A percentile compares a stretch with the other conserved stretches of the same genome.
These are phyloP conservation scores for Hyphopichia buzzinii DNA, from an alignment of 1,139 yeast species.

Conservation along the genomic window DNA sequence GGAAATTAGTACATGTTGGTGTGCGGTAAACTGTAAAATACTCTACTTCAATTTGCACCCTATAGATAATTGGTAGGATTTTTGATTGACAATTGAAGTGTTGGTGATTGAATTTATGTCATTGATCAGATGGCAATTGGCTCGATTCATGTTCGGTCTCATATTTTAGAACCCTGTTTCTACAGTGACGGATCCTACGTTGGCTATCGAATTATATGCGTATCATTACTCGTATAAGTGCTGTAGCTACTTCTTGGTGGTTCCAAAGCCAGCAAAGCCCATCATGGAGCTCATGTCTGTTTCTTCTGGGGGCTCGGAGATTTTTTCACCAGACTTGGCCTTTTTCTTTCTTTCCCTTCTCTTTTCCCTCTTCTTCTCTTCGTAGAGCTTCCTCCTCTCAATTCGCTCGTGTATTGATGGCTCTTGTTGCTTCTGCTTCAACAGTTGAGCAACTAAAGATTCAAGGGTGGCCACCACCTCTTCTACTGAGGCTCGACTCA, in stretches of 20 bases:
- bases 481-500: conserved; percentile 29
- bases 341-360: conserved; percentile 20
- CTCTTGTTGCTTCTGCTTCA: conserved; percentile 11
- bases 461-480: conserved; percentile 36
- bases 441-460: conserved; percentile 24
- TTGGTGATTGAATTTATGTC: too few relatives aligned
- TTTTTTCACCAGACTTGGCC: conserved; percentile 7
- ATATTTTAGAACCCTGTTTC: too few relatives aligned
- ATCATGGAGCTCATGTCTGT: conserved; percentile 41
- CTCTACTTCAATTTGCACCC: too few relatives aligned
- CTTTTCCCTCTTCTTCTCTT: conserved; percentile 32
- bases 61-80: too few relatives aligned
- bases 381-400: conserved; percentile 38
- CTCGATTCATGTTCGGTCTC: too few relatives aligned
- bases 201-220: too few relatives aligned
- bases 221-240: background rate
- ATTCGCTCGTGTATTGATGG: conserved; percentile 41
- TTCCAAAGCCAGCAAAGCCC: conserved; percentile 60
- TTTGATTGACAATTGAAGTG: too few relatives aligned
- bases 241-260: conserved; percentile 18
- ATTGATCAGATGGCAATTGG: too few relatives aligned
- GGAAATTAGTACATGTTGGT: conserved; percentile 2
- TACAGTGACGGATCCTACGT: background rate
- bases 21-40: background rate
- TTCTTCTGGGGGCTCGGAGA: background rate